These are phyloP conservation scores for Guadua angustifolia DNA, from an alignment of 176 grass and related monocot species.

Conservation along the genomic window DNA sequence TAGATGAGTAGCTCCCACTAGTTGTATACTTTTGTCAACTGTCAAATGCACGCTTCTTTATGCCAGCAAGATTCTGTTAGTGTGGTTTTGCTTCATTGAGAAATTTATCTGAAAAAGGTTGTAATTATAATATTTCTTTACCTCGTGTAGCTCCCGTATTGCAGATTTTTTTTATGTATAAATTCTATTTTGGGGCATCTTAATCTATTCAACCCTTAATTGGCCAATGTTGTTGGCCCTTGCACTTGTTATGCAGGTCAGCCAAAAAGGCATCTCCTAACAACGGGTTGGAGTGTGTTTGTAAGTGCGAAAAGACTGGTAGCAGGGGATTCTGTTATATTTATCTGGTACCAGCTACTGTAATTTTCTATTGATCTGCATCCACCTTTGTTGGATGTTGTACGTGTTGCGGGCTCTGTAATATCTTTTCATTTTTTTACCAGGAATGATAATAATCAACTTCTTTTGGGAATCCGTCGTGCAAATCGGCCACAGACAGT, in stretches of 20 bases:
- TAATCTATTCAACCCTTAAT: slow-evolving; percentile 15
- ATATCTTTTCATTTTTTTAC: slow-evolving; percentile 26
- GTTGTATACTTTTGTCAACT: neutral
- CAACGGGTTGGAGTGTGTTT: slow-evolving; percentile 96
- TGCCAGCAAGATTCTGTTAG: neutral
- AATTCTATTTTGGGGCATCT: slow-evolving; percentile 5
- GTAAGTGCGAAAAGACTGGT: slow-evolving; percentile 87
- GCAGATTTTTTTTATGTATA: slow-evolving; percentile 2
- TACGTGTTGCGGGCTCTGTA: neutral
- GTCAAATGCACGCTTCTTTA: neutral
- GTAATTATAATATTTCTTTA: slow-evolving; percentile 8
- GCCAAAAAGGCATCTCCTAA: slow-evolving; percentile 94
- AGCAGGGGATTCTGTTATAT: slow-evolving; percentile 93
- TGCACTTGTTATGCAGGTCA: slow-evolving; percentile 68
- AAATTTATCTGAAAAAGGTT: slow-evolving; percentile 12
- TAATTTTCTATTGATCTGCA: neutral
- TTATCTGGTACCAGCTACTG: slow-evolving; percentile 75
- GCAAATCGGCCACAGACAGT: slow-evolving; percentile 87
- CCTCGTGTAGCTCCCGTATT: neutral
- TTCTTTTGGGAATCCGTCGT: slow-evolving; percentile 83
- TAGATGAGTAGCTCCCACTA: slow-evolving; percentile 30
- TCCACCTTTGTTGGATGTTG: neutral
- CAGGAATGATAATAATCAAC: slow-evolving; percentile 95
- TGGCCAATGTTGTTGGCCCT: slow-evolving; percentile 8
- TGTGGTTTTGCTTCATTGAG: slow-evolving; percentile 3